Percentiles rank a stretch among this genome's conserved stretches.
Evolutionary conservation across 1,284 basidiomycete genomes (phyloP).

Genomic region (Cerioporus squamosus): DNA sequence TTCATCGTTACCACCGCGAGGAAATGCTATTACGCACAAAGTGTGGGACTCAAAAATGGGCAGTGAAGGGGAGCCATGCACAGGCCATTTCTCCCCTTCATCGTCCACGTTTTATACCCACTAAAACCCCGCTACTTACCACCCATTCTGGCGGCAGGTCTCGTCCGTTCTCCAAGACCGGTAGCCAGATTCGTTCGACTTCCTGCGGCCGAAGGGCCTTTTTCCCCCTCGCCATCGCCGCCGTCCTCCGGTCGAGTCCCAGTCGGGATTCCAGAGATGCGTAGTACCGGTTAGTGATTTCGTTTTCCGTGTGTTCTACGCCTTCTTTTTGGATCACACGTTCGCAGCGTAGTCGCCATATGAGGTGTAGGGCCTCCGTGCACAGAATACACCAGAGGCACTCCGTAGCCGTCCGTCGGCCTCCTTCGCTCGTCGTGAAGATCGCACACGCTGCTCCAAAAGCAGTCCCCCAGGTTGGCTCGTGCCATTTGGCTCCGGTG

Average conservation of each 20-base stretch:
- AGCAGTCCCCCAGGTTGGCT: too few relatives aligned
- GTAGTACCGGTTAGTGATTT: constrained; percentile 17
- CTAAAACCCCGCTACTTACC: constrained; percentile 25
- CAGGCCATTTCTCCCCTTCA: neutral
- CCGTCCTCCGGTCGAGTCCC: constrained; percentile 4
- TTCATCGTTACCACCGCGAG: neutral
- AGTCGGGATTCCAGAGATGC: constrained; percentile 1
- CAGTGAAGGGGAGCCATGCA: too few relatives aligned
- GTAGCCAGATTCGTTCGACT: constrained; percentile 8
- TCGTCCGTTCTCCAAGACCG: neutral
- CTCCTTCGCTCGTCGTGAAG: too few relatives aligned
- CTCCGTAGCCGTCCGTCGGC: neutral
- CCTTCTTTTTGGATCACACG: constrained; percentile 21
- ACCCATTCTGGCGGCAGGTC: constrained; percentile 10
- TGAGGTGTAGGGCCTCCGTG: constrained; percentile 34
- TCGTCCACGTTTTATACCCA: constrained; percentile 23
- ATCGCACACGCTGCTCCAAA: too few relatives aligned
- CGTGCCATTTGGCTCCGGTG: too few relatives aligned
- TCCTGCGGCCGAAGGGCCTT: neutral
- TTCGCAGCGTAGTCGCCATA: constrained; percentile 36
- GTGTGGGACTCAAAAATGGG: constrained; percentile 16
- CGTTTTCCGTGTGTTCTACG: neutral
- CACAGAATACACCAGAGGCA: constrained; percentile 35
- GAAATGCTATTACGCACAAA: constrained; percentile 21
- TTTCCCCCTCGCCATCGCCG: neutral